A percentile compares a stretch with the other conserved stretches of the same genome.
phyloP scores from a whole-genome alignment of 2,329 filamentous ascomycete genomes.

The Drechslerella dactyloides region DNA sequence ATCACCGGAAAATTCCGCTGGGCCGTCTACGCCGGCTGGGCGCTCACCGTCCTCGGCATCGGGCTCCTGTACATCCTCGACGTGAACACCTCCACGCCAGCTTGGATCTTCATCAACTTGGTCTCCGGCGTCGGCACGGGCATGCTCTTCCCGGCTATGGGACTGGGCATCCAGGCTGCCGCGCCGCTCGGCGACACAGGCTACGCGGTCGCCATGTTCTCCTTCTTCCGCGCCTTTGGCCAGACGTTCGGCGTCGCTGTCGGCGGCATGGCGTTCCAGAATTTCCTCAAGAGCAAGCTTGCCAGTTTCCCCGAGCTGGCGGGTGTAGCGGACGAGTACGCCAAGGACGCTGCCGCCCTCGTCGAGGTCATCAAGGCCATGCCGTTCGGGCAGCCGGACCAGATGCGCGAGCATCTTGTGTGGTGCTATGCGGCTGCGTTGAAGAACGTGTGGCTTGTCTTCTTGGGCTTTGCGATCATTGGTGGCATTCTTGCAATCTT shows the following conservation, averaged over 20 bases:
- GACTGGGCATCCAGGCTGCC: constrained; percentile 69
- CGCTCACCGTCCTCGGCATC: constrained; percentile 65
- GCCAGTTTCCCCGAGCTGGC: constrained; percentile 61
- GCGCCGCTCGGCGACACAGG: constrained; percentile 66
- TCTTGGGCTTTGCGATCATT: constrained; percentile 63
- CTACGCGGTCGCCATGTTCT: constrained; percentile 69
- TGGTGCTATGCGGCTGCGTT: constrained; percentile 65
- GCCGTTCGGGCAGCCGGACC: constrained; percentile 57
- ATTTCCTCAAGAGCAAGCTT: constrained; percentile 65
- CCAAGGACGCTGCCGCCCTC: constrained; percentile 66
- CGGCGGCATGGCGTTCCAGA: constrained; percentile 74
- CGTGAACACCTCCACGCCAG: constrained; percentile 62
- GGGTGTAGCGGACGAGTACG: constrained; percentile 62
- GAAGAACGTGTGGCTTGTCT: constrained; percentile 65
- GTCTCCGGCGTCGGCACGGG: constrained; percentile 69
- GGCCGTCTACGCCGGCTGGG: constrained; percentile 69
- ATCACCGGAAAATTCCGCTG: constrained; percentile 67
- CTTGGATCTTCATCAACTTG: constrained; percentile 69
- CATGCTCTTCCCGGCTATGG: constrained; percentile 70
- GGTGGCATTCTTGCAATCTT: constrained; percentile 64
- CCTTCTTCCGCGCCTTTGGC: constrained; percentile 70
- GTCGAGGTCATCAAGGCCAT: constrained; percentile 67
- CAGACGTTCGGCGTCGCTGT: constrained; percentile 71
- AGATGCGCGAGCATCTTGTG: constrained; percentile 60
- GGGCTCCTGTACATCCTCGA: constrained; percentile 64